Conservation (phyloP, 441 rosid species). For the Populus hybrid region DNA sequence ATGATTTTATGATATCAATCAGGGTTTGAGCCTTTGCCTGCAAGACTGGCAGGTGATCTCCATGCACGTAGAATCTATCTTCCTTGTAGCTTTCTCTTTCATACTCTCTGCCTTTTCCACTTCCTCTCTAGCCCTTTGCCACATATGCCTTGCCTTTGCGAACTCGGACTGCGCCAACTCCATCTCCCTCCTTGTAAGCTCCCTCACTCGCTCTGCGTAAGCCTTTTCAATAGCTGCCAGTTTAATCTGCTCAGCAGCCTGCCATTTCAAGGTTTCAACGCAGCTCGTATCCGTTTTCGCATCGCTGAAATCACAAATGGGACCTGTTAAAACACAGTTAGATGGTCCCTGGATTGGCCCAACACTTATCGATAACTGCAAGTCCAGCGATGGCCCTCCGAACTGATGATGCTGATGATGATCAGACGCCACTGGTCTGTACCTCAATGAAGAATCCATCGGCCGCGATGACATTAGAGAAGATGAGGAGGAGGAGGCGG, state of each 20-base stretch:
- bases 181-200: slow-evolving; percentile 83
- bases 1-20: not conserved
- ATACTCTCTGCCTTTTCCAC: slow-evolving; percentile 74
- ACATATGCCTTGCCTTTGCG: slow-evolving; percentile 70
- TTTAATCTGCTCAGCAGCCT: slow-evolving; percentile 84
- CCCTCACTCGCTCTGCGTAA: slow-evolving; percentile 91
- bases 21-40: slow-evolving; percentile 82
- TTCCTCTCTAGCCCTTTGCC: slow-evolving; percentile 86
- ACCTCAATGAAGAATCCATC: slow-evolving; percentile 23
- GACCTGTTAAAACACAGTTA: slow-evolving; percentile 17
- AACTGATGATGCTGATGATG: slow-evolving; percentile 12
- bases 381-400: slow-evolving; percentile 65
- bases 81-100: slow-evolving; percentile 69
- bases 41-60: slow-evolving; percentile 98
- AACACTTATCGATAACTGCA: slow-evolving; percentile 77
- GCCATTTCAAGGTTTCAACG: slow-evolving; percentile 79
- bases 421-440: slow-evolving; percentile 20
- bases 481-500: slow-evolving; percentile 42
- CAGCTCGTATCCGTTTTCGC: slow-evolving; percentile 24
- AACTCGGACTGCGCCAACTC: slow-evolving; percentile 91
- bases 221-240: slow-evolving; percentile 79
- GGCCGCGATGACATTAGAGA: not conserved
- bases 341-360: slow-evolving; percentile 42
- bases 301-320: slow-evolving; percentile 29
- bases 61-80: slow-evolving; percentile 69